Conservation (phyloP, 2,329 filamentous ascomycete genomes). For the Pestalotiopsis sp. region DNA sequence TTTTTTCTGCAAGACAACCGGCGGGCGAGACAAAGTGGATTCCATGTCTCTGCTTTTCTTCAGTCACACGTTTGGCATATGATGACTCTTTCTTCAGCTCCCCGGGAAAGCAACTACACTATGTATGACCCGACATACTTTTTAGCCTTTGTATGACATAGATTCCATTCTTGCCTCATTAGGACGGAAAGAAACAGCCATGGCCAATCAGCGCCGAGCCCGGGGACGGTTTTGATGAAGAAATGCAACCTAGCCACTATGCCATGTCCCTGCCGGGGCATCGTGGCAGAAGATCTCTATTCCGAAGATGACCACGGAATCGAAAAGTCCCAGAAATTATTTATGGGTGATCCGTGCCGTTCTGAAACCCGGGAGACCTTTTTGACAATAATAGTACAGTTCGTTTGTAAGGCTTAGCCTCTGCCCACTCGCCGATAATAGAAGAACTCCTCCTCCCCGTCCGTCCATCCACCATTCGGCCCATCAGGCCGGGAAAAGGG, state of each 20-base stretch:
- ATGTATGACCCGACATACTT: background rate
- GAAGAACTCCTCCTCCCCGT: background rate
- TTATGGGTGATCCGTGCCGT: background rate
- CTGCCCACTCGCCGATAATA: background rate
- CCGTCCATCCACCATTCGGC: background rate
- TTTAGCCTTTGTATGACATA: background rate
- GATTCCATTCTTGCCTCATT: slow-evolving; percentile 3
- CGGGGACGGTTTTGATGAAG: background rate
- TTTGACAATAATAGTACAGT: background rate
- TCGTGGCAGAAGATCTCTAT: background rate
- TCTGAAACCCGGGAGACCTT: background rate
- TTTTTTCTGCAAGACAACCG: background rate
- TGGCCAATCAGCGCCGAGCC: background rate
- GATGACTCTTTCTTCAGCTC: background rate
- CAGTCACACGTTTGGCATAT: background rate
- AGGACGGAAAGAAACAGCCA: slow-evolving; percentile 2
- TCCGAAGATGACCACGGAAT: background rate
- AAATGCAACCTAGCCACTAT: background rate
- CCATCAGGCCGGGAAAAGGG: background rate
- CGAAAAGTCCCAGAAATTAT: background rate
- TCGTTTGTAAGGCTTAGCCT: background rate
- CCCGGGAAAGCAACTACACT: background rate
- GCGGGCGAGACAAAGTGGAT: background rate
- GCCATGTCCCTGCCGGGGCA: background rate
- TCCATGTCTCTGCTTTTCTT: background rate